Evolutionary conservation across 306 rosid species (phyloP).

Genomic region (Glycyrrhiza uralensis): DNA sequence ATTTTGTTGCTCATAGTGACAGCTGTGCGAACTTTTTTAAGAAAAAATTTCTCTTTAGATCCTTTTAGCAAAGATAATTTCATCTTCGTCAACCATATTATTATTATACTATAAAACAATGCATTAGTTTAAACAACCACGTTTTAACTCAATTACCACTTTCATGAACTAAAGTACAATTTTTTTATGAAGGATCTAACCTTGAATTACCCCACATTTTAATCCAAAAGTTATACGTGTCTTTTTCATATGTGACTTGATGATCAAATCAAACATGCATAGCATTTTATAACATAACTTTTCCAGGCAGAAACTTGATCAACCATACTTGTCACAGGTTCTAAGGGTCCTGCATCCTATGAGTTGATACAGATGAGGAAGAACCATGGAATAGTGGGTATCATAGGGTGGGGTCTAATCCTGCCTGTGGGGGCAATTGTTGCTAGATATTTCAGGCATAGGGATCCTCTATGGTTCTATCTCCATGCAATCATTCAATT

Average conservation of each 20-base stretch:
- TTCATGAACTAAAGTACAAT: too few species aligned
- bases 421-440: constrained; percentile 82
- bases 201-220: background rate
- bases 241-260: too few species aligned
- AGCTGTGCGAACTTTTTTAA: too few species aligned
- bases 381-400: constrained; percentile 79
- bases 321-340: constrained; percentile 38
- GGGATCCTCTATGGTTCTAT: constrained; percentile 85
- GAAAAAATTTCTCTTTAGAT: too few species aligned
- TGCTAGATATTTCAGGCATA: constrained; percentile 84
- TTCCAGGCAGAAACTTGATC: constrained; percentile 15
- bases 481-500: constrained; percentile 74
- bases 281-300: too few species aligned
- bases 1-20: too few species aligned
- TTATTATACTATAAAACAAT: too few species aligned
- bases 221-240: background rate
- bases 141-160: too few species aligned
- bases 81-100: too few species aligned
- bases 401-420: constrained; percentile 83
- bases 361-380: constrained; percentile 57
- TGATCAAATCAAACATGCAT: too few species aligned
- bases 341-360: constrained; percentile 37
- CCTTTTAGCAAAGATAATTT: too few species aligned
- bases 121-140: too few species aligned
- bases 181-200: background rate